Percentiles rank a stretch among this genome's conserved stretches.
Conservation (phyloP, 2,329 filamentous ascomycete genomes). For the Phaeoacremonium minimum region DNA sequence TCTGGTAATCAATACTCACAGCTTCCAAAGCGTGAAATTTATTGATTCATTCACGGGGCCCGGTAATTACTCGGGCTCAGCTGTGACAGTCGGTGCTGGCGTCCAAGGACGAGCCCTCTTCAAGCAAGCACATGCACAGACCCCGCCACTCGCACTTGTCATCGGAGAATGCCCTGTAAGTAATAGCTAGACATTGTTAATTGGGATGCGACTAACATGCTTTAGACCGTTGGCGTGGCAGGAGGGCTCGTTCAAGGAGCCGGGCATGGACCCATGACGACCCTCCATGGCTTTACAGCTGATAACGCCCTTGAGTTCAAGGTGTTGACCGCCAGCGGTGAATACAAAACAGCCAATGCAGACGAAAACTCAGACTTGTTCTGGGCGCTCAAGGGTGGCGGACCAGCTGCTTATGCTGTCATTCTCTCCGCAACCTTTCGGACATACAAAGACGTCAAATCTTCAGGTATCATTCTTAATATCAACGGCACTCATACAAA, state of each 20-base stretch:
- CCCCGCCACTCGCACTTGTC: conserved; percentile 36
- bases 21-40: conserved; percentile 47
- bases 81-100: conserved; percentile 48
- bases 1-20: conserved; percentile 52
- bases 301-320: conserved; percentile 3
- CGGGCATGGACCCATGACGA: conserved; percentile 45
- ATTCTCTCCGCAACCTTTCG: conserved; percentile 45
- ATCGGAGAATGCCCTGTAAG: conserved; percentile 47
- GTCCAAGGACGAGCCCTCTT: conserved; percentile 42
- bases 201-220: conserved; percentile 1
- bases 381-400: conserved; percentile 51
- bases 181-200: background rate
- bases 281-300: conserved; percentile 16
- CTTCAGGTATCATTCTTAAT: conserved; percentile 34
- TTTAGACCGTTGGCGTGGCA: conserved; percentile 50
- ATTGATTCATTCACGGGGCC: conserved; percentile 22
- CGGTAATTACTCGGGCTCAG: conserved; percentile 37
- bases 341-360: conserved; percentile 33
- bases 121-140: conserved; percentile 30
- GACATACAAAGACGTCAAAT: conserved; percentile 39
- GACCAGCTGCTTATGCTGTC: conserved; percentile 47
- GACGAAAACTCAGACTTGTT: conserved; percentile 45
- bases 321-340: conserved; percentile 35
- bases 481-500: conserved; percentile 29
- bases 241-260: conserved; percentile 60